A percentile compares a stretch with the other conserved stretches of the same genome.
These are phyloP conservation scores for Adiantum capillusveneris DNA, from an alignment of 75 land plant species.

Conservation along the genomic window DNA sequence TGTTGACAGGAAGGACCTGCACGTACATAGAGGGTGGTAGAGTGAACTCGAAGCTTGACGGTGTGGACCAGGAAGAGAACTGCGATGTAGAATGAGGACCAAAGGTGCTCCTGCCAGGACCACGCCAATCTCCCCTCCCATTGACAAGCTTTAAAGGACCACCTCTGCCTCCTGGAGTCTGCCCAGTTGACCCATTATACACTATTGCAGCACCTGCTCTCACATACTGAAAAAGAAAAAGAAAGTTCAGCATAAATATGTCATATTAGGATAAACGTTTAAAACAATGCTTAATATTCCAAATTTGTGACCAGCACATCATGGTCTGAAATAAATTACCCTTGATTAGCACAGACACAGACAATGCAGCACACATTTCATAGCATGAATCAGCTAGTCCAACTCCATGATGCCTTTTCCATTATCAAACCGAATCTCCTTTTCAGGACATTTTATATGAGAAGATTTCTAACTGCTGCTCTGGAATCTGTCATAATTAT, in stretches of 20 bases:
- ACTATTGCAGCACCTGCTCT: slow-evolving; percentile 18
- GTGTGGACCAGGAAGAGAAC: slow-evolving; percentile 11
- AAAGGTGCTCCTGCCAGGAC: slow-evolving; percentile 17
- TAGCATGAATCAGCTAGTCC: too few relatives aligned
- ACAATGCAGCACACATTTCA: too few relatives aligned
- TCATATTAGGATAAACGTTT: not conserved
- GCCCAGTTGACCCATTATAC: slow-evolving; percentile 6
- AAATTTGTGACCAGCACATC: too few relatives aligned
- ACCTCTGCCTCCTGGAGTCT: slow-evolving; percentile 16
- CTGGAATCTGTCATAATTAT: too few relatives aligned
- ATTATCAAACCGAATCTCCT: too few relatives aligned
- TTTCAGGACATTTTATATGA: too few relatives aligned
- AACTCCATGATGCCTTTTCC: too few relatives aligned
- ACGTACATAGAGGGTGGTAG: slow-evolving; percentile 32
- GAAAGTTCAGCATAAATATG: not conserved
- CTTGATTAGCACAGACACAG: too few relatives aligned
- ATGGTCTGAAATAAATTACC: too few relatives aligned
- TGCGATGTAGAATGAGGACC: slow-evolving; percentile 9
- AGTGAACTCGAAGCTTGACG: slow-evolving; percentile 25
- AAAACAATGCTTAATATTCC: too few relatives aligned
- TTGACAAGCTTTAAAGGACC: slow-evolving; percentile 11
- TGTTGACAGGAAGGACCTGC: too few relatives aligned
- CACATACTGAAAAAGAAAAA: slow-evolving; percentile 18
- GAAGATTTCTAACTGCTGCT: too few relatives aligned
- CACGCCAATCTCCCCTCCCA: slow-evolving; percentile 24